phyloP scores from a whole-genome alignment of 1,284 basidiomycete species.

The Tremellales sp. region DNA sequence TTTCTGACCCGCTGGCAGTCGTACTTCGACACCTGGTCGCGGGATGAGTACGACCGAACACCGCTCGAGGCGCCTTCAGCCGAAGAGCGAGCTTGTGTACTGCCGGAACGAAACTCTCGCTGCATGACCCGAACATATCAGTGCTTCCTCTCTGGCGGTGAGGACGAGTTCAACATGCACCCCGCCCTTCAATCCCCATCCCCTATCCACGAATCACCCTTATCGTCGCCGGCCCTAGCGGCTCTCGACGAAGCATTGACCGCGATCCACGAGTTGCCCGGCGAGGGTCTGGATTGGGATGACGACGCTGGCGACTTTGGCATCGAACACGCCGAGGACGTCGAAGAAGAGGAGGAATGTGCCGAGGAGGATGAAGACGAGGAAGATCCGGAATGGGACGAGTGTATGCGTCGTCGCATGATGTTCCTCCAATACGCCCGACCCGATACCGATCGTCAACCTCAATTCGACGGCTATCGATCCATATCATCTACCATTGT shows the following conservation, averaged over 20 bases:
- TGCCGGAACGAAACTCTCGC: conserved; percentile 45
- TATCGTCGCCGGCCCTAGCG: background rate
- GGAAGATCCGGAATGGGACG: conserved; percentile 32
- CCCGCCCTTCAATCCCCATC: background rate
- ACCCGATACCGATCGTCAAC: conserved; percentile 18
- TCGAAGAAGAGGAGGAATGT: conserved; percentile 10
- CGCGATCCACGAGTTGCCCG: background rate
- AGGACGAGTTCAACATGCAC: background rate
- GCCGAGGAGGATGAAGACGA: conserved; percentile 6
- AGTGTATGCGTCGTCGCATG: conserved; percentile 41
- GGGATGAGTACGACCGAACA: conserved; percentile 48
- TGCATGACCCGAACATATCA: conserved; percentile 20
- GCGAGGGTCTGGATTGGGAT: background rate
- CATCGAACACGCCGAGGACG: conserved; percentile 7
- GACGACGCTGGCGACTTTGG: conserved; percentile 6
- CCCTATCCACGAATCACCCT: background rate
- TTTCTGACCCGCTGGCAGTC: conserved; percentile 20
- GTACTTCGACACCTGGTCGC: conserved; percentile 44
- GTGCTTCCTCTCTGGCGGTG: conserved; percentile 3
- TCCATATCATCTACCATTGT: conserved; percentile 37
- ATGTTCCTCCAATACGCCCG: conserved; percentile 41
- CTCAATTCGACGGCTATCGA: conserved; percentile 44
- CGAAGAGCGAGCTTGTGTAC: conserved; percentile 43
- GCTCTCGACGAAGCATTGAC: background rate
- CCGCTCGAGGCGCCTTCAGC: conserved; percentile 48